Evolutionary conservation across 2,329 filamentous ascomycete species (phyloP).

Genomic region (Parasarocladium wereldwijsianum): DNA sequence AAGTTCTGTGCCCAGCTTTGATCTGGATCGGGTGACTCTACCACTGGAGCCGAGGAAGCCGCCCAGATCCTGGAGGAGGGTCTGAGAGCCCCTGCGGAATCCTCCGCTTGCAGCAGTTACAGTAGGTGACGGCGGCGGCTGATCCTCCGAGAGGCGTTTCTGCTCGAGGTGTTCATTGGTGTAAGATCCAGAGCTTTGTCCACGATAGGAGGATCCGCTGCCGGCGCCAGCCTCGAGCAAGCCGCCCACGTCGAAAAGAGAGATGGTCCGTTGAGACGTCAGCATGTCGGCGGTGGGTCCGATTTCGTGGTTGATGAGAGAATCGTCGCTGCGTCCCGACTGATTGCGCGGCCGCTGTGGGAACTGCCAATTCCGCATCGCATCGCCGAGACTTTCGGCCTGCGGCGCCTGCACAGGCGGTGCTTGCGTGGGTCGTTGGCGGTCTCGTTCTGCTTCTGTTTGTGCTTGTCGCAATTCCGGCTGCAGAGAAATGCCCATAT

Average conservation of each 20-base stretch:
- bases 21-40: slow-evolving; percentile 12
- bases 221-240: slow-evolving; percentile 34
- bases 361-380: slow-evolving; percentile 33
- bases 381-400: slow-evolving; percentile 15
- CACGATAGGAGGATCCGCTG: slow-evolving; percentile 18
- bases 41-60: slow-evolving; percentile 32
- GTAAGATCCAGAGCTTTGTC: slow-evolving; percentile 19
- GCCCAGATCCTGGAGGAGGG: slow-evolving; percentile 43
- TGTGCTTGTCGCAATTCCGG: slow-evolving; percentile 30
- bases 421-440: slow-evolving; percentile 4
- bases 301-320: slow-evolving; percentile 22
- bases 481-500: slow-evolving; percentile 55
- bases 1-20: slow-evolving; percentile 26
- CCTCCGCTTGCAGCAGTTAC: slow-evolving; percentile 29
- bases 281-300: slow-evolving; percentile 11
- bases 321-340: slow-evolving; percentile 28
- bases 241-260: slow-evolving; percentile 77
- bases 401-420: slow-evolving; percentile 13
- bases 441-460: slow-evolving; percentile 8
- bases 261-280: slow-evolving; percentile 31
- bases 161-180: slow-evolving; percentile 1
- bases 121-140: slow-evolving; percentile 24
- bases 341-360: slow-evolving; percentile 23
- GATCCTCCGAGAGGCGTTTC: no score
- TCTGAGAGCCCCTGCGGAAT: slow-evolving; percentile 37